Base-by-base conservation (phyloP, 192 early-diverging fungal species). In the Rhizoclosmatium globosum region DNA sequence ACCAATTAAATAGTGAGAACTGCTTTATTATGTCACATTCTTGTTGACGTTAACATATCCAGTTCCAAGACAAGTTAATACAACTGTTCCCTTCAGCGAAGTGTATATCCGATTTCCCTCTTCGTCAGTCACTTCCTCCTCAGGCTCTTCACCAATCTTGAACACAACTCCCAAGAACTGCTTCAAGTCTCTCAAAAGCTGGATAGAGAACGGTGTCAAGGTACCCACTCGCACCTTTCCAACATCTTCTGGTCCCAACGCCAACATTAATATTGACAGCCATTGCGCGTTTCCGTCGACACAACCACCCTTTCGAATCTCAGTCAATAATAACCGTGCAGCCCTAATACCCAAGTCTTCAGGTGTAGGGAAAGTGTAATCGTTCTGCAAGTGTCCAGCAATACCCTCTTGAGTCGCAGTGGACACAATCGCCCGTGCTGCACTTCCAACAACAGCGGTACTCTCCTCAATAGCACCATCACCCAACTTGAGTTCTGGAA, bases 1-100 rank as follows among this genome's bases (percentile, higher is more conserved):
- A 64, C 62, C 62, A 64, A 11, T 17, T 11, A 64, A 23, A 21
- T 41, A 39, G 0, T 41, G 23, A 39, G 21, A 53, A 53, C 6
- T 53, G 6, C 50, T 62, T 62, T 43, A 23, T 84, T 65, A 88
- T n/a, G 78, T 73, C 3, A 84, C 84, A 65, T 82, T 85, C 87
- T 97, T 98, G 84, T 90, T 95, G 56, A 94, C 91, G 82, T 99
- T 99, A 46, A 88, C 89, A 82, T 93, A 98, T 9, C 96, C 96
- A 21, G 92, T 85, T 41, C 97, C 97, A 43, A 99, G 87, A 81
- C 94, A 95, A 2, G 96, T 93, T 86, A 98, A 85, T 43, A 96
- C 72, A 19, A 95, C 87, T 1, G 90, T 91, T 72, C 90, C 88
- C 4, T 88, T 89, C 72, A 74, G 46, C 2, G 58, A 62, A 31